phyloP scores from a whole-genome alignment of 2,329 filamentous ascomycete species.

The Aspergillus sp. region DNA sequence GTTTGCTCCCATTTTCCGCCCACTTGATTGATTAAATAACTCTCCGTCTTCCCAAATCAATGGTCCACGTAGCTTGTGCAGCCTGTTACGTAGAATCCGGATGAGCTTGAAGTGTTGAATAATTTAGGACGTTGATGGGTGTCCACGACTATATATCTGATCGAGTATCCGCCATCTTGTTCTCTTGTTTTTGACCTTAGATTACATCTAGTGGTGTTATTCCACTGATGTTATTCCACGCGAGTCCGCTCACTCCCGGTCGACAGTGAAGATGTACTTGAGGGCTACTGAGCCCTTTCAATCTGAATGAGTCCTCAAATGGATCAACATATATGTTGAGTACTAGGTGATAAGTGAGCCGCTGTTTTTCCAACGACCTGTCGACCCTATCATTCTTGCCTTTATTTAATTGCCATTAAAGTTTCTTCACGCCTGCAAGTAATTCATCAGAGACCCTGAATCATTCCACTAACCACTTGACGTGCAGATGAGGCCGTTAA shows the following conservation, averaged over 20 bases:
- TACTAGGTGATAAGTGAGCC: background rate
- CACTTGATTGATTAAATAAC: constrained; percentile 19
- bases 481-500: constrained; percentile 1
- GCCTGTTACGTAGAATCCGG: constrained; percentile 8
- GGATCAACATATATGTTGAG: background rate
- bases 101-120: constrained; percentile 11
- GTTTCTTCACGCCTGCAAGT: constrained; percentile 7
- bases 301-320: background rate
- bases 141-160: constrained; percentile 5
- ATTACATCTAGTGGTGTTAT: background rate
- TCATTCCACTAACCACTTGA: background rate
- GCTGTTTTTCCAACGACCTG: background rate
- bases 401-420: background rate
- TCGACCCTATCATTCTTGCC: background rate
- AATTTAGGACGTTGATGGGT: background rate
- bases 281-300: background rate
- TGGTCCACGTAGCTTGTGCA: constrained; percentile 30
- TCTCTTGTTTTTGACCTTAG: background rate
- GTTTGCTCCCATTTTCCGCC: constrained; percentile 18
- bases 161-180: background rate
- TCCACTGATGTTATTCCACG: too few relatives aligned
- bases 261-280: background rate
- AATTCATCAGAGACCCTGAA: background rate
- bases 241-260: background rate
- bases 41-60: constrained; percentile 16